Base-by-base conservation (phyloP, 306 rosid genomes). In the Herpetospermum pedunculosum region DNA sequence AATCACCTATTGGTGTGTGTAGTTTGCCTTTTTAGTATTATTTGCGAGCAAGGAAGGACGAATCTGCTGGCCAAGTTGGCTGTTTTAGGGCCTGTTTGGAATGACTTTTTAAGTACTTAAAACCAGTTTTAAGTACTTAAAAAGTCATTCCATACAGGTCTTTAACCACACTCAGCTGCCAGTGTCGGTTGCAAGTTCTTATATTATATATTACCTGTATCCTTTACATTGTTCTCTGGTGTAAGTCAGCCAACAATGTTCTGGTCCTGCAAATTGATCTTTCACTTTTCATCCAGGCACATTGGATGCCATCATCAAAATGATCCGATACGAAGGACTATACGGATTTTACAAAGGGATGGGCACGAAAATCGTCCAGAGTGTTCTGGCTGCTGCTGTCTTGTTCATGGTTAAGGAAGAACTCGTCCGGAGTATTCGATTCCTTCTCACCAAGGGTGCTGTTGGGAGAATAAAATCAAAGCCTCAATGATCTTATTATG, bases 371-470 rank as follows among this genome's bases (percentile, higher is more conserved):
- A 86, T 94, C 57, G 92, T 81, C 47, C 96, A 91, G 57, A 91
- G 99, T 72, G 99, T 94, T 46, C 88, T 94, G 41, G 99, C 97
- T n/a, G 99, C 97, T 47, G 95, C 99, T 37, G 92, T 94, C 78
- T 83, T 94, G 62, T 94, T 94, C 83, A 91, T 87, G 96, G 81
- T 91, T 57, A 94, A 91, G 88, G 99, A 94, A 87, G 97, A 94
- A 85, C 91, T 91, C 30, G 95, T 89, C 70, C 81, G 26, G 67
- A 87, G 87, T 38, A 77, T 77, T 38, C 95, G 92, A 44, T 79
- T 81, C 81, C 80, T 94, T 81, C 91, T 91, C 13, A 44, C 89
- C 21, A 87, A 79, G 78, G 75, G 70, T 47, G 72, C 81, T 40
- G 26, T 75, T n/a, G 82, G 77, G 21, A 67, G 72, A 48, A 73